Evolutionary conservation across 1,284 basidiomycete species (phyloP).

Genomic region (Cystobasidium slooffiae): DNA sequence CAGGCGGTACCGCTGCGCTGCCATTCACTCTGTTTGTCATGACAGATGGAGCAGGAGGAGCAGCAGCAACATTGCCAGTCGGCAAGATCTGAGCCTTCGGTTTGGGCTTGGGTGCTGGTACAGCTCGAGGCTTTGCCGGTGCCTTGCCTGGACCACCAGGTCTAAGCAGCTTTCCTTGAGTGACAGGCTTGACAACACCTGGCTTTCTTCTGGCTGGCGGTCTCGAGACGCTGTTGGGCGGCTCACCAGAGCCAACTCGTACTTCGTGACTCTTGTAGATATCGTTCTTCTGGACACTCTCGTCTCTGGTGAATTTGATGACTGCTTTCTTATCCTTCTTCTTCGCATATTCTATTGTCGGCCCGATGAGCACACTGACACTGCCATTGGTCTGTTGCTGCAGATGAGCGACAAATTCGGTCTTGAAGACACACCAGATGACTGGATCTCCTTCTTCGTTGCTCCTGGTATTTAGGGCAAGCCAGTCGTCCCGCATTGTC

Average conservation of each 20-base stretch:
- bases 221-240: slow-evolving; percentile 75
- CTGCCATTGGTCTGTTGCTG: slow-evolving; percentile 79
- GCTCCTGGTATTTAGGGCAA: slow-evolving; percentile 77
- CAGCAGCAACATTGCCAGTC: slow-evolving; percentile 35
- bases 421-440: slow-evolving; percentile 92
- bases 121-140: slow-evolving; percentile 53
- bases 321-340: slow-evolving; percentile 94
- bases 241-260: slow-evolving; percentile 84
- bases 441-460: slow-evolving; percentile 94
- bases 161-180: slow-evolving; percentile 77
- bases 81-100: slow-evolving; percentile 56
- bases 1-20: slow-evolving; percentile 6
- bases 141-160: slow-evolving; percentile 68
- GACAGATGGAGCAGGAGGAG: slow-evolving; percentile 44
- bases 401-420: slow-evolving; percentile 84
- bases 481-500: slow-evolving; percentile 91
- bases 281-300: slow-evolving; percentile 78
- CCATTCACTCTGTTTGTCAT: slow-evolving; percentile 33
- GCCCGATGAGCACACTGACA: slow-evolving; percentile 73
- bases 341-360: slow-evolving; percentile 86
- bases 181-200: slow-evolving; percentile 78
- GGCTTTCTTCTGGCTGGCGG: slow-evolving; percentile 87
- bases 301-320: slow-evolving; percentile 89
- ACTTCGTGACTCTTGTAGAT: slow-evolving; percentile 93
- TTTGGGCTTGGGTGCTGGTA: slow-evolving; percentile 54